Conservation (phyloP, 2,329 filamentous ascomycete species). For the Fusarium pilosicola region DNA sequence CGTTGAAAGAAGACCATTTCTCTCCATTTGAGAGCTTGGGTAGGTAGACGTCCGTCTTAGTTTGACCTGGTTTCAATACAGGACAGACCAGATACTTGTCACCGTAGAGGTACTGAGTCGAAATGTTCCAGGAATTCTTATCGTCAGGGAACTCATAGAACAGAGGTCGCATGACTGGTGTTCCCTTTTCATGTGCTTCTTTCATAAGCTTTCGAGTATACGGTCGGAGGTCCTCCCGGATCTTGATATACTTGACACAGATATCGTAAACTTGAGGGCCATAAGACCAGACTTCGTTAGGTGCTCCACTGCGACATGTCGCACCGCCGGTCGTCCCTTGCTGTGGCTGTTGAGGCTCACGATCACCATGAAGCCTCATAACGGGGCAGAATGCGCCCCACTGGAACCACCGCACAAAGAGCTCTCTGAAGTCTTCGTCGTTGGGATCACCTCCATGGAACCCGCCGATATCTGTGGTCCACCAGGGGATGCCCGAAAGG, state of each 20-base stretch:
- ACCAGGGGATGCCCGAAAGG: slow-evolving; percentile 71
- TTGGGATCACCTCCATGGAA: slow-evolving; percentile 72
- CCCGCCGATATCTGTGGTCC: slow-evolving; percentile 77
- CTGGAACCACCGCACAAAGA: slow-evolving; percentile 76
- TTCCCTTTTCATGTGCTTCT: slow-evolving; percentile 67
- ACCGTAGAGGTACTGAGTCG: slow-evolving; percentile 73
- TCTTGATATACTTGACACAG: slow-evolving; percentile 66
- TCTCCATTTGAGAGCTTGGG: slow-evolving; percentile 46
- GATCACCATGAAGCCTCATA: slow-evolving; percentile 73
- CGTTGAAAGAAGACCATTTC: slow-evolving; percentile 12
- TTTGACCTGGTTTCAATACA: slow-evolving; percentile 60
- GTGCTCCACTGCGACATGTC: slow-evolving; percentile 60
- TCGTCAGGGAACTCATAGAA: slow-evolving; percentile 73
- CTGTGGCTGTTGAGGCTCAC: slow-evolving; percentile 62
- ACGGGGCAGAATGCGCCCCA: slow-evolving; percentile 75
- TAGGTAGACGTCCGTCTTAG: slow-evolving; percentile 61
- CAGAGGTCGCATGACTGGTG: slow-evolving; percentile 68
- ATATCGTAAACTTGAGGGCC: slow-evolving; percentile 69
- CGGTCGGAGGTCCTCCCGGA: slow-evolving; percentile 66
- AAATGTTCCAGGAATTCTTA: slow-evolving; percentile 62
- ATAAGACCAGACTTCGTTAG: slow-evolving; percentile 75
- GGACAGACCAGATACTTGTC: slow-evolving; percentile 67
- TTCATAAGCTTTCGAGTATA: slow-evolving; percentile 69
- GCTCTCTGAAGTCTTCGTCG: slow-evolving; percentile 66
- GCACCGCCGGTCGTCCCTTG: slow-evolving; percentile 49